phyloP scores from a whole-genome alignment of 805 yeast genomes.

The Yamadazyma nakazawae region DNA sequence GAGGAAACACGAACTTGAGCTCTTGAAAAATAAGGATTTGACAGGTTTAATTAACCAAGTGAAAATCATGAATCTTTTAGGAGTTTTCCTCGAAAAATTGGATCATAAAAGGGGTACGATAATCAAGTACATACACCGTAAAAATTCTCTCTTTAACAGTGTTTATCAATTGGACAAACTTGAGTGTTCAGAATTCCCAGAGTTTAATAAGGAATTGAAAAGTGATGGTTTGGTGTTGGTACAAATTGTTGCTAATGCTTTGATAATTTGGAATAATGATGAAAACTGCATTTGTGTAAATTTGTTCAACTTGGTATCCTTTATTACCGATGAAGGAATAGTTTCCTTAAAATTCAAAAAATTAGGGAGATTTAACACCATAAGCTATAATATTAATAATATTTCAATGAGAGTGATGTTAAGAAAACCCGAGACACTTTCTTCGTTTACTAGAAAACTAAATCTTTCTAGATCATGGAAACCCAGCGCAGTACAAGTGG shows the following conservation, averaged over 20 bases:
- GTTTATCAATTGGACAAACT: background rate
- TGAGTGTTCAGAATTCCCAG: background rate
- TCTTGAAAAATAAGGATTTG: slow-evolving; percentile 7
- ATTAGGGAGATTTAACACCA: slow-evolving; percentile 8
- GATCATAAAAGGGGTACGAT: background rate
- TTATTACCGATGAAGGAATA: background rate
- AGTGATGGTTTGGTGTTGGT: slow-evolving; percentile 6
- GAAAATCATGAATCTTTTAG: background rate
- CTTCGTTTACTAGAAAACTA: slow-evolving; percentile 4
- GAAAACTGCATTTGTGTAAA: slow-evolving; percentile 2
- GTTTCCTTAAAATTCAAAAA: slow-evolving; percentile 8
- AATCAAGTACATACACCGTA: background rate
- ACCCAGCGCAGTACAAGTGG: background rate
- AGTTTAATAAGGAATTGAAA: slow-evolving; percentile 1
- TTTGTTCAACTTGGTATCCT: slow-evolving; percentile 3
- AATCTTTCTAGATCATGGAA: slow-evolving; percentile 1
- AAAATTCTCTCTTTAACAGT: background rate
- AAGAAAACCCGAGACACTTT: background rate
- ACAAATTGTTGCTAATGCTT: slow-evolving; percentile 8
- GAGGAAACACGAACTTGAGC: background rate
- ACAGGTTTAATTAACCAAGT: slow-evolving; percentile 9
- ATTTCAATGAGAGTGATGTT: slow-evolving; percentile 5
- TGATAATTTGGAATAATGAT: slow-evolving; percentile 9
- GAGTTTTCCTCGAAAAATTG: background rate
- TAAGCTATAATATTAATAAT: slow-evolving; percentile 8